Evolutionary conservation across 805 yeast species (phyloP).

Genomic region (Henningerozyma blattae): DNA sequence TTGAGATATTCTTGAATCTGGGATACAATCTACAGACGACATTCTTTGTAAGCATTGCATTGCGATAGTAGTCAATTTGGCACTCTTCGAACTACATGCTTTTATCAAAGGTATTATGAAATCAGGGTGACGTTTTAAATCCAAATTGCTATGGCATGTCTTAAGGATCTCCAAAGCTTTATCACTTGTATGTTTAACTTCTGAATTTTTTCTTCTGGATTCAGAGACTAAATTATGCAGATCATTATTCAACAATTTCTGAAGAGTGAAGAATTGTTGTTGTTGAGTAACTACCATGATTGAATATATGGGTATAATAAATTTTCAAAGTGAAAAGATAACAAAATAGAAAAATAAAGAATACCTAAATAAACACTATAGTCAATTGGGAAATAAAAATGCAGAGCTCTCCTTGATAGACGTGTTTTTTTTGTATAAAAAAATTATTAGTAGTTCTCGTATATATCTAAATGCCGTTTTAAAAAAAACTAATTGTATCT

Average conservation of each 20-base stretch:
- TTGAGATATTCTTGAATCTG: conserved; percentile 37
- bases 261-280: conserved; percentile 10
- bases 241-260: conserved; percentile 37
- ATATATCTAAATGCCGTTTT: too few species aligned
- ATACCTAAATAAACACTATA: too few species aligned
- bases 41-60: conserved; percentile 59
- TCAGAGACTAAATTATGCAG: conserved; percentile 51
- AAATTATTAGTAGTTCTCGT: too few species aligned
- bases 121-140: conserved; percentile 34
- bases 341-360: too few species aligned
- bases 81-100: conserved; percentile 64
- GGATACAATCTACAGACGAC: conserved; percentile 41
- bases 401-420: too few species aligned
- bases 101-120: conserved; percentile 58
- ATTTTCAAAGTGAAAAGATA: too few species aligned
- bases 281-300: not conserved
- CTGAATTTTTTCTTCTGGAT: conserved; percentile 57
- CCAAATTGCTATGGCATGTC: conserved; percentile 19
- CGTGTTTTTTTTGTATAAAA: too few species aligned
- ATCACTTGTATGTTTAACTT: conserved; percentile 50
- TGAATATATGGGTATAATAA: not conserved
- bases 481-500: too few species aligned
- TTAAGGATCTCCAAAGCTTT: conserved; percentile 37
- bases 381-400: too few species aligned
- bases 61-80: conserved; percentile 59